Evolutionary conservation across 495 filamentous ascomycete genomes (phyloP).

Genomic region (Neurospora sp.): DNA sequence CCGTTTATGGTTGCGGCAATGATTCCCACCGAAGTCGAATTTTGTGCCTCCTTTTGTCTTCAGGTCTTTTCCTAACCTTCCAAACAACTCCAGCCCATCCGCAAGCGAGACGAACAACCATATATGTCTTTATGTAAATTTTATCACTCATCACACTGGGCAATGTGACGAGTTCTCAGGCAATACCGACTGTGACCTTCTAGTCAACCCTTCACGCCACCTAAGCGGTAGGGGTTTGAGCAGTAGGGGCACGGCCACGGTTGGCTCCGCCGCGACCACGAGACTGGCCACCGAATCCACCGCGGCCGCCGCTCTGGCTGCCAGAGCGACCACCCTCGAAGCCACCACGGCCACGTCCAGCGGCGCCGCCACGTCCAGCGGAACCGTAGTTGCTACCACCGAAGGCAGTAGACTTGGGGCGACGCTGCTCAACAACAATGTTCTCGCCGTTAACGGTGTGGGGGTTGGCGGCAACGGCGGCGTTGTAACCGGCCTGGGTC

Average conservation of each 20-base stretch:
- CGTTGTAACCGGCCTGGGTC: constrained; percentile 63
- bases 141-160: background rate
- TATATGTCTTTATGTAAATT: constrained; percentile 1
- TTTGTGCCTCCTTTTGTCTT: background rate
- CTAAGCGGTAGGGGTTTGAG: constrained; percentile 23
- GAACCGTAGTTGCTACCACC: constrained; percentile 53
- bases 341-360: constrained; percentile 58
- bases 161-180: background rate
- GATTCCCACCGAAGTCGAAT: background rate
- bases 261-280: constrained; percentile 47
- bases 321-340: constrained; percentile 47
- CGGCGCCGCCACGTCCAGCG: constrained; percentile 43
- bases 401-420: constrained; percentile 58
- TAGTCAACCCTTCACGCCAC: constrained; percentile 1
- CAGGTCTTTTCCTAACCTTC: background rate
- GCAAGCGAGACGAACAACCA: constrained; percentile 3
- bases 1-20: background rate
- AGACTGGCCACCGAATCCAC: constrained; percentile 51
- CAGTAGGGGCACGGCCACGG: constrained; percentile 32
- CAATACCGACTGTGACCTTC: background rate
- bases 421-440: constrained; percentile 81
- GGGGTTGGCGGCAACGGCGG: constrained; percentile 76
- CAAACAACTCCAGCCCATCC: constrained; percentile 7
- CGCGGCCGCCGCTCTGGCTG: constrained; percentile 54
- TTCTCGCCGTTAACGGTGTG: constrained; percentile 72